Conservation (phyloP, 2,329 filamentous ascomycete species). For the Nakataea oryzae region DNA sequence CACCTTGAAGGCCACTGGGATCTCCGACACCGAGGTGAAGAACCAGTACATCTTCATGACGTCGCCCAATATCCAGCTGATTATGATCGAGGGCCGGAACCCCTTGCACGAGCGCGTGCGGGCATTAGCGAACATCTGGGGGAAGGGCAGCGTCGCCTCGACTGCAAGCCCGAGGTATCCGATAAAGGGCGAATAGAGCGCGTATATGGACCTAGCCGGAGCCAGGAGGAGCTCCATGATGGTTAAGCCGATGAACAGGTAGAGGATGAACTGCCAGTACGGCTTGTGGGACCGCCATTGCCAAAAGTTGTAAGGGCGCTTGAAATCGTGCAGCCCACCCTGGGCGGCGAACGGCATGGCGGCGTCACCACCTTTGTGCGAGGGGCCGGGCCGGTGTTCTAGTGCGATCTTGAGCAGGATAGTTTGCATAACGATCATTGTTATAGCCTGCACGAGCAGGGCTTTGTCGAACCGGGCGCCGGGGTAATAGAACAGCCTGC, state of each 20-base stretch:
- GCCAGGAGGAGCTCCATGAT: slow-evolving; percentile 58
- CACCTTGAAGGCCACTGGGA: slow-evolving; percentile 71
- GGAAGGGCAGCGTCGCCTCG: slow-evolving; percentile 72
- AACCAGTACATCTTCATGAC: slow-evolving; percentile 85
- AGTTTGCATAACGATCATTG: slow-evolving; percentile 55
- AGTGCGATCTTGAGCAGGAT: slow-evolving; percentile 58
- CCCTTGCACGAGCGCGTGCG: slow-evolving; percentile 62
- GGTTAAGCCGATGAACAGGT: slow-evolving; percentile 51
- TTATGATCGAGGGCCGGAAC: slow-evolving; percentile 65
- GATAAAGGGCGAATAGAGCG: slow-evolving; percentile 54
- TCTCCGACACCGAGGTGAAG: slow-evolving; percentile 57
- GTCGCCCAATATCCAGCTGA: slow-evolving; percentile 71
- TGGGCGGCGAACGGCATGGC: slow-evolving; percentile 51
- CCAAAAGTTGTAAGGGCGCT: slow-evolving; percentile 70
- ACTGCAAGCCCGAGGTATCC: slow-evolving; percentile 69
- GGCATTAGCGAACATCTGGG: slow-evolving; percentile 65
- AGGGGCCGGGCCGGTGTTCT: slow-evolving; percentile 51
- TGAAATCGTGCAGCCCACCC: slow-evolving; percentile 27
- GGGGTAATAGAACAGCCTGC: slow-evolving; percentile 60
- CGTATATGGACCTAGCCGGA: slow-evolving; percentile 45
- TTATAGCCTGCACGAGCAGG: slow-evolving; percentile 52
- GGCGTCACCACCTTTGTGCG: slow-evolving; percentile 49
- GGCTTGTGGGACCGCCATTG: slow-evolving; percentile 66
- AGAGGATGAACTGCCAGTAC: slow-evolving; percentile 71
- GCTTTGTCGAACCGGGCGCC: slow-evolving; percentile 54